These are phyloP conservation scores for Melocanna baccifera DNA, from an alignment of 176 grass and related monocot species.

Conservation along the genomic window DNA sequence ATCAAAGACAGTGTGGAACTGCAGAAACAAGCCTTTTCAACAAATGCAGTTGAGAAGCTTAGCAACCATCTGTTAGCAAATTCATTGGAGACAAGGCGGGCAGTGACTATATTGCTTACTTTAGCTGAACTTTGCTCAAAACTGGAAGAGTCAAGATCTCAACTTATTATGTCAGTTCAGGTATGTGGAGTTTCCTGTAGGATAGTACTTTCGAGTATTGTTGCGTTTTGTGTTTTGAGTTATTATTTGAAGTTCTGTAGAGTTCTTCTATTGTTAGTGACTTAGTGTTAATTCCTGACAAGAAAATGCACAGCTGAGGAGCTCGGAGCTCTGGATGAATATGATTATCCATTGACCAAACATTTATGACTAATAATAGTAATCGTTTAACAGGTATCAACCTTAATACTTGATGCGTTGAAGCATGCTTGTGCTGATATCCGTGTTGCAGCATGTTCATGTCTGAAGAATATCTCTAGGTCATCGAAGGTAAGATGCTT, in stretches of 20 bases:
- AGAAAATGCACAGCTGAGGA: not conserved
- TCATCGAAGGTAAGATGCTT: slow-evolving; percentile 69
- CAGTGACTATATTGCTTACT: slow-evolving; percentile 82
- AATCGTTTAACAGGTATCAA: slow-evolving; percentile 54
- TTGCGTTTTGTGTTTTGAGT: not conserved
- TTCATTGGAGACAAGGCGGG: slow-evolving; percentile 57
- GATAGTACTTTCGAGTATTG: slow-evolving; percentile 3
- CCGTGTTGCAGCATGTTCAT: slow-evolving; percentile 78
- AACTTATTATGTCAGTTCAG: slow-evolving; percentile 65
- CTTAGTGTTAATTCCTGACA: slow-evolving; percentile 8
- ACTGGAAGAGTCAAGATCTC: slow-evolving; percentile 77
- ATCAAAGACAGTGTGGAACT: slow-evolving; percentile 82
- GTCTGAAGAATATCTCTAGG: slow-evolving; percentile 94
- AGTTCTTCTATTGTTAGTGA: slow-evolving; percentile 21
- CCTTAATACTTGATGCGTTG: slow-evolving; percentile 74
- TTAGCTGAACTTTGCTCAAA: slow-evolving; percentile 93
- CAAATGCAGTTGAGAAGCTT: slow-evolving; percentile 76
- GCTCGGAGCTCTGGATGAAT: not conserved
- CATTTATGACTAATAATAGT: slow-evolving; percentile 15
- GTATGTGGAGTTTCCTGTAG: slow-evolving; percentile 28
- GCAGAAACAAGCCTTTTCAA: slow-evolving; percentile 76
- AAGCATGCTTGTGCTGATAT: slow-evolving; percentile 83
- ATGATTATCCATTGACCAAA: not conserved
- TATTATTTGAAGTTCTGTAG: slow-evolving; percentile 13
- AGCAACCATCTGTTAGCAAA: slow-evolving; percentile 58